phyloP scores from a whole-genome alignment of 2,329 filamentous ascomycete species.

The Aspergillus calidoustus region DNA sequence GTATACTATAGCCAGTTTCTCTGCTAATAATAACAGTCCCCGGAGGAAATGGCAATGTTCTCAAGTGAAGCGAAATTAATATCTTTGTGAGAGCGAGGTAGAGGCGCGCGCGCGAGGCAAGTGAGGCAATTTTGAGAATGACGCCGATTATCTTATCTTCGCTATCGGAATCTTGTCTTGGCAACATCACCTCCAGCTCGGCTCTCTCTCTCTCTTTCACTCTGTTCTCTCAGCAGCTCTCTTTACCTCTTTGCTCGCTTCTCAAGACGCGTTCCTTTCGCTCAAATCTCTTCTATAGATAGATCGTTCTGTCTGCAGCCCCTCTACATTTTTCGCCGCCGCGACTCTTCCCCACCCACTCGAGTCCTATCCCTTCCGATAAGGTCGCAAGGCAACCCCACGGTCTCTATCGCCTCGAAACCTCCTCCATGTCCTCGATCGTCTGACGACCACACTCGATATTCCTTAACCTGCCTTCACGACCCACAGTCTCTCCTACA shows the following conservation, averaged over 20 bases:
- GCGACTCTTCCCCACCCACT: constrained; percentile 1
- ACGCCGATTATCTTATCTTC: constrained; percentile 3
- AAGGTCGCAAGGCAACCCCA: constrained; percentile 10
- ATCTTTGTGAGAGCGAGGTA: not conserved
- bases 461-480: not conserved
- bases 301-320: not conserved
- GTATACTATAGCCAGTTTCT: constrained; percentile 24
- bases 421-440: constrained; percentile 8
- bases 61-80: not conserved
- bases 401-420: constrained; percentile 4
- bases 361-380: constrained; percentile 20
- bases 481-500: not conserved
- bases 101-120: not conserved
- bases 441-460: not conserved
- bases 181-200: constrained; percentile 11
- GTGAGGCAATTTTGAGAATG: not conserved
- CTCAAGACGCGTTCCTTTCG: not conserved
- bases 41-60: constrained; percentile 28
- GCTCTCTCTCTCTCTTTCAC: constrained; percentile 5
- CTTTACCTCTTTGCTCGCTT: not conserved
- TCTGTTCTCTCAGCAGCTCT: not conserved
- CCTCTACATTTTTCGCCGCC: constrained; percentile 10
- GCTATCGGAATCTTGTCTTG: constrained; percentile 19
- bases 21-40: constrained; percentile 27
- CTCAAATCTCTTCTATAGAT: not conserved